Evolutionary conservation across 225 moss, liverwort and hornwort genomes (phyloP).

Genomic region (Bryum argenteum): DNA sequence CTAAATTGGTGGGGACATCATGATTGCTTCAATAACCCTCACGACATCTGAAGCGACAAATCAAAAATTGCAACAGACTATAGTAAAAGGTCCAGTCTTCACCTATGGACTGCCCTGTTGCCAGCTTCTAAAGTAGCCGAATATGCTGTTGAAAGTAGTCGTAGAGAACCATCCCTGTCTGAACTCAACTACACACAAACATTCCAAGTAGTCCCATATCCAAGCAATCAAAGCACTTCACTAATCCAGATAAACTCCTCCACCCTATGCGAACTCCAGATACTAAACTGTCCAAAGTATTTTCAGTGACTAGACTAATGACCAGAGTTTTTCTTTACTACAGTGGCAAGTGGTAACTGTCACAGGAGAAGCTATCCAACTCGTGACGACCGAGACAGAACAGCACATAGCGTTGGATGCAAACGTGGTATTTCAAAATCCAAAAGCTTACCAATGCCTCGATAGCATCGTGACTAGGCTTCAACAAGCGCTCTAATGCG

Average conservation of each 20-base stretch:
- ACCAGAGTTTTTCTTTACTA: neutral
- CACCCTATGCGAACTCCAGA: slow-evolving; percentile 14
- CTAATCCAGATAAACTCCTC: slow-evolving; percentile 28
- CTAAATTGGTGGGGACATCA: slow-evolving; percentile 8
- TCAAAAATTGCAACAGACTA: slow-evolving; percentile 17
- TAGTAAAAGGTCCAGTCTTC: slow-evolving; percentile 33
- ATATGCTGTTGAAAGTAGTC: slow-evolving; percentile 88
- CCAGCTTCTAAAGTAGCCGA: slow-evolving; percentile 82
- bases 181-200: slow-evolving; percentile 68
- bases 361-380: slow-evolving; percentile 10
- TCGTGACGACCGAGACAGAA: neutral
- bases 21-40: neutral
- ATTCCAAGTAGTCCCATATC: slow-evolving; percentile 32
- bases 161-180: slow-evolving; percentile 79
- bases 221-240: slow-evolving; percentile 21
- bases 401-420: slow-evolving; percentile 12
- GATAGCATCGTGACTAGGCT: slow-evolving; percentile 87
- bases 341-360: slow-evolving; percentile 2
- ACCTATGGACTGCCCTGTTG: slow-evolving; percentile 90
- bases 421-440: neutral
- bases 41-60: slow-evolving; percentile 10
- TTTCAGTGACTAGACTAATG: slow-evolving; percentile 19
- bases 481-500: slow-evolving; percentile 80
- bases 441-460: slow-evolving; percentile 68
- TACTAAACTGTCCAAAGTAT: slow-evolving; percentile 2